phyloP scores from a whole-genome alignment of 192 early-diverging fungal species.

The Umbelopsis sp. region DNA sequence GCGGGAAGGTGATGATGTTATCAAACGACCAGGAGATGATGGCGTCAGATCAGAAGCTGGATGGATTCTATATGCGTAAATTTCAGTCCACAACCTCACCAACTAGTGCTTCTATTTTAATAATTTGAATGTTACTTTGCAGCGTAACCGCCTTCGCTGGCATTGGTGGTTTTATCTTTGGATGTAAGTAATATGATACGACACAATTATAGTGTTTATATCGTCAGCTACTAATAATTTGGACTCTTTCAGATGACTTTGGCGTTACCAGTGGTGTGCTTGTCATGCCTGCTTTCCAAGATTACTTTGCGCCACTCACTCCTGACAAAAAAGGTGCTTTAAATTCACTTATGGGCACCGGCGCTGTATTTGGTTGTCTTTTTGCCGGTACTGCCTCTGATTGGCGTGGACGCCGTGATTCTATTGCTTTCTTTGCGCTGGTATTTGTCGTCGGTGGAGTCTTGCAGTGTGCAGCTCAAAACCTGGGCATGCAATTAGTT shows the following conservation, averaged over 20 bases:
- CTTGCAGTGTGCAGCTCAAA: slow-evolving; percentile 51
- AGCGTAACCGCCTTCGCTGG: slow-evolving; percentile 56
- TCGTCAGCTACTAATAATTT: too few species aligned
- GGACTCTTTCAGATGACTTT: slow-evolving; percentile 51
- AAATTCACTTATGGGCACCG: slow-evolving; percentile 53
- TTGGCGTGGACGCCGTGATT: slow-evolving; percentile 45
- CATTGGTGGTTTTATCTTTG: slow-evolving; percentile 71
- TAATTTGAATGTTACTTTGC: slow-evolving; percentile 8
- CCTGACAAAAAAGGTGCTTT: slow-evolving; percentile 35
- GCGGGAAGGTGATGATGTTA: slow-evolving; percentile 9
- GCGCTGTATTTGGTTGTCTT: slow-evolving; percentile 65
- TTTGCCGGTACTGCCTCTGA: slow-evolving; percentile 52
- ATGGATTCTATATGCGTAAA: slow-evolving; percentile 22
- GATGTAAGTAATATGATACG: slow-evolving; percentile 37
- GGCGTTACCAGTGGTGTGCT: slow-evolving; percentile 73
- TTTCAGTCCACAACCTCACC: not conserved
- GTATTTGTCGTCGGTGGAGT: slow-evolving; percentile 58
- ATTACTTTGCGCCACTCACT: slow-evolving; percentile 47
- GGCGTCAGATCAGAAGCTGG: slow-evolving; percentile 22
- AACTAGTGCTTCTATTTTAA: not conserved
- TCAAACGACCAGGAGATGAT: not conserved
- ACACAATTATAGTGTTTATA: not conserved
- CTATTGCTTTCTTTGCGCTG: slow-evolving; percentile 49
- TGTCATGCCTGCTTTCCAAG: slow-evolving; percentile 63
- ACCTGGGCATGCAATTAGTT: slow-evolving; percentile 50